These are phyloP conservation scores for Cystobasidium sp. DNA, from an alignment of 1,284 basidiomycete genomes.

Conservation along the genomic window DNA sequence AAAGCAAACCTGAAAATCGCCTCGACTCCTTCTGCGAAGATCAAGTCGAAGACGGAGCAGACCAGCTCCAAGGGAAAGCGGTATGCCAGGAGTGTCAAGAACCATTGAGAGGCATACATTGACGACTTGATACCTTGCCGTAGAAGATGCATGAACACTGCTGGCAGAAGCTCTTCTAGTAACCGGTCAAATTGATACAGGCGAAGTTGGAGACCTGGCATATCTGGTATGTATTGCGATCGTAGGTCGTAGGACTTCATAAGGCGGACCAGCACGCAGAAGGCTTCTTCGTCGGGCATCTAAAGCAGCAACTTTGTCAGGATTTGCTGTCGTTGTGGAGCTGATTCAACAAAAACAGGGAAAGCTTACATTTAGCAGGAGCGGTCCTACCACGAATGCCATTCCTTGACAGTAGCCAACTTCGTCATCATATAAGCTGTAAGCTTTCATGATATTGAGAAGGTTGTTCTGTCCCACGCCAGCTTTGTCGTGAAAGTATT, in stretches of 20 bases:
- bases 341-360: not conserved
- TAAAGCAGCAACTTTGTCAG: conserved; percentile 55
- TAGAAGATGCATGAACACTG: conserved; percentile 86
- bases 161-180: conserved; percentile 86
- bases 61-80: conserved; percentile 93
- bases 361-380: conserved; percentile 79
- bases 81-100: conserved; percentile 77
- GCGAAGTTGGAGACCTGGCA: conserved; percentile 93
- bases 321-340: not conserved
- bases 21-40: conserved; percentile 94
- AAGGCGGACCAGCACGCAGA: conserved; percentile 91
- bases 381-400: conserved; percentile 91
- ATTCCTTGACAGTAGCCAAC: conserved; percentile 97
- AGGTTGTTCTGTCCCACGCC: conserved; percentile 94
- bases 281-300: conserved; percentile 99
- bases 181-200: conserved; percentile 90
- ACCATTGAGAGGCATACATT: conserved; percentile 97
- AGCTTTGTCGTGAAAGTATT: conserved; percentile 83
- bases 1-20: conserved; percentile 95
- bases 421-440: conserved; percentile 91
- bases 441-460: conserved; percentile 97
- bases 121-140: conserved; percentile 87
- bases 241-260: conserved; percentile 97
- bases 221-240: conserved; percentile 95
- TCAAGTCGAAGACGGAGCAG: conserved; percentile 91